Percentiles rank a stretch among this genome's conserved stretches.
Evolutionary conservation across 768 basidiomycete genomes (phyloP).

Genomic region (Pholiota molesta): DNA sequence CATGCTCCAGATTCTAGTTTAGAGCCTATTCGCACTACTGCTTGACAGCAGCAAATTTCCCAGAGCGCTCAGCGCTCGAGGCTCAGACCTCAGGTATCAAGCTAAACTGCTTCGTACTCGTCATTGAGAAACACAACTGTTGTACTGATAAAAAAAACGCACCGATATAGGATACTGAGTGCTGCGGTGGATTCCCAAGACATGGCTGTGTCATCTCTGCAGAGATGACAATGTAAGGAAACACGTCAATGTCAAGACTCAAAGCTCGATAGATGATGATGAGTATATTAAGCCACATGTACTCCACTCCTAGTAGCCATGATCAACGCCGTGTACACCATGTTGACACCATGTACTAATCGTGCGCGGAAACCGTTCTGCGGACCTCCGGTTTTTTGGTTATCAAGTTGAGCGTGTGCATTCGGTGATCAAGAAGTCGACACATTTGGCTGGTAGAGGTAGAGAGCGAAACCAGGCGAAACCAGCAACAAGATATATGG

Average conservation of each 20-base stretch:
- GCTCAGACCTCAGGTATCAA: too few species aligned
- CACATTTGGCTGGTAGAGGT: too few species aligned
- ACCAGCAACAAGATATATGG: too few species aligned
- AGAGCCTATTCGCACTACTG: background rate
- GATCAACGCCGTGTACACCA: background rate
- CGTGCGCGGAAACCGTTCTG: too few species aligned
- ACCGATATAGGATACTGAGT: background rate
- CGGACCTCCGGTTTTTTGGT: too few species aligned
- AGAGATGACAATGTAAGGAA: background rate
- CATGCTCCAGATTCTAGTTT: background rate
- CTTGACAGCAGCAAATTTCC: background rate
- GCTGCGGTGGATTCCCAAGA: background rate
- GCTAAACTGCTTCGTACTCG: too few species aligned
- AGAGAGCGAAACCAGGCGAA: too few species aligned
- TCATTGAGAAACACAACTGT: background rate
- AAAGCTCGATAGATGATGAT: slow-evolving; percentile 3
- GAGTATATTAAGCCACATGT: background rate
- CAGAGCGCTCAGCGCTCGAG: too few species aligned
- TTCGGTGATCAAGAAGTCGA: too few species aligned
- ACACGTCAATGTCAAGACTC: background rate
- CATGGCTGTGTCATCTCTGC: background rate
- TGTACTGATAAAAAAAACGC: background rate
- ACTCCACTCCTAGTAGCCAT: background rate
- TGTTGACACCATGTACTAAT: too few species aligned
- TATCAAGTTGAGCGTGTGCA: too few species aligned